Percentiles rank a stretch among this genome's conserved stretches.
Conservation (phyloP, 768 basidiomycete species). For the Amanita pallidorosea region DNA sequence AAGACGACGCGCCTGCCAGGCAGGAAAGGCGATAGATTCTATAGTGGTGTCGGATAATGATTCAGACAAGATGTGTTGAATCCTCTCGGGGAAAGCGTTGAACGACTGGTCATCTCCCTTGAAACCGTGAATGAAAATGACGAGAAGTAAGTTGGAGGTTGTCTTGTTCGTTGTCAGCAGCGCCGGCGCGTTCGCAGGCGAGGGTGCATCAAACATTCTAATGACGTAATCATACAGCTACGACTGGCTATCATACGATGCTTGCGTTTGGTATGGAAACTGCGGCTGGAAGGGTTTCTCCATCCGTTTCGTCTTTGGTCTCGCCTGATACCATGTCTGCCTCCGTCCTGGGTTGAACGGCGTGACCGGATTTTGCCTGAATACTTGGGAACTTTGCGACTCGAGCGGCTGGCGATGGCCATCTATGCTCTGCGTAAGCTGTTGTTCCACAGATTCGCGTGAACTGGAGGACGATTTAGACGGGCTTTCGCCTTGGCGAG, state of each 20-base stretch:
- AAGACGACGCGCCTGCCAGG: conserved; percentile 57
- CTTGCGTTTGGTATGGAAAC: conserved; percentile 38
- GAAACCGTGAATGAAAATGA: conserved; percentile 77
- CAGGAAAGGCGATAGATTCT: conserved; percentile 78
- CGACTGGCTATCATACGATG: conserved; percentile 38
- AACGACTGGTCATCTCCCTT: conserved; percentile 61
- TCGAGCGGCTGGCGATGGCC: neutral
- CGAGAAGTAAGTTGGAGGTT: conserved; percentile 39
- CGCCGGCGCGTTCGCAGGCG: conserved; percentile 2
- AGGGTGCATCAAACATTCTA: neutral
- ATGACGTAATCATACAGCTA: neutral
- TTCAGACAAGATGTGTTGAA: conserved; percentile 67
- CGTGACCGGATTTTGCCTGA: neutral
- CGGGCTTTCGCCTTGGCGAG: conserved; percentile 2
- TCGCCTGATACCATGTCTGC: conserved; percentile 25
- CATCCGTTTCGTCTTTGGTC: conserved; percentile 4
- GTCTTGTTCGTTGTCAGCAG: conserved; percentile 5
- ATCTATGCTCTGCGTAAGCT: conserved; percentile 30
- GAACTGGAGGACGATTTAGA: conserved; percentile 24
- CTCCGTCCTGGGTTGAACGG: conserved; percentile 11
- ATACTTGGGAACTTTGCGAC: neutral
- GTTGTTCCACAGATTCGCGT: conserved; percentile 32
- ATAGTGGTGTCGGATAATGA: conserved; percentile 45
- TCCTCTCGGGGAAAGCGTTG: conserved; percentile 62
- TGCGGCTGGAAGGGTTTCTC: conserved; percentile 8